Base-by-base conservation (phyloP, 495 filamentous ascomycete species). In the Melanomma pulvis-pyrius region DNA sequence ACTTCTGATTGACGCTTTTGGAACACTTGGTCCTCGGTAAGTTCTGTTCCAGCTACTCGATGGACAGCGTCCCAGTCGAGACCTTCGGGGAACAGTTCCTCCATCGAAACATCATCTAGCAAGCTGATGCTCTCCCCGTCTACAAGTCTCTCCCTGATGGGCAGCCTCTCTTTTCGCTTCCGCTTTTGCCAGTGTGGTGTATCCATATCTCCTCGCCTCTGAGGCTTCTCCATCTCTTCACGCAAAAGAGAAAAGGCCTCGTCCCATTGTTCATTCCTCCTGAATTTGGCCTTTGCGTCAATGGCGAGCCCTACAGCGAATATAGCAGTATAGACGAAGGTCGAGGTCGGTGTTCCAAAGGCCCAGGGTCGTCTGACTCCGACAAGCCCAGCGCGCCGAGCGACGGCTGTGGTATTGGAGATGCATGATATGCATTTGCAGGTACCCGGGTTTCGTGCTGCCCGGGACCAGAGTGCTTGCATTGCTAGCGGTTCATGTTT, bases 381-480 rank as follows among this genome's bases (percentile, higher is more conserved):
- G 13, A 82, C 82, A 32, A 83, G 81, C n/a, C 81, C 74, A 68
- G 82, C 78, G 63, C 86, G 82, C 26, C 48, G 30, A 54, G 81
- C 74, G 44, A 87, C 65, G 30, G 80, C 79, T 57, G 80, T 80
- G 54, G 82, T 76, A 26, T 79, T 78, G 58, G 84, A 84, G 39
- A 86, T 63, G 75, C 88, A 90, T 60, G 86, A 78, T 59, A 84
- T 82, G 76, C 87, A 91, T 67, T 81, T 82, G 79, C 88, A 90
- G 59, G 84, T 82, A 76, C 83, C 83, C 68, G 78, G 72, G 72
- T 79, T 79, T 79, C 82, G 83, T 71, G 82, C 84, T 78, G 84
- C 82, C 75, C 87, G 87, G 77, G 87, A 89, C 86, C 86, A 90
- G 65, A 91, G 71, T 60, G 81, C 81, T 74, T 88, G 86, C 90